Evolutionary conservation across 371 early-diverging fungal species (phyloP), one percentile per base, ranked within the genome.

Genomic region (Mortierella sp.): DNA sequence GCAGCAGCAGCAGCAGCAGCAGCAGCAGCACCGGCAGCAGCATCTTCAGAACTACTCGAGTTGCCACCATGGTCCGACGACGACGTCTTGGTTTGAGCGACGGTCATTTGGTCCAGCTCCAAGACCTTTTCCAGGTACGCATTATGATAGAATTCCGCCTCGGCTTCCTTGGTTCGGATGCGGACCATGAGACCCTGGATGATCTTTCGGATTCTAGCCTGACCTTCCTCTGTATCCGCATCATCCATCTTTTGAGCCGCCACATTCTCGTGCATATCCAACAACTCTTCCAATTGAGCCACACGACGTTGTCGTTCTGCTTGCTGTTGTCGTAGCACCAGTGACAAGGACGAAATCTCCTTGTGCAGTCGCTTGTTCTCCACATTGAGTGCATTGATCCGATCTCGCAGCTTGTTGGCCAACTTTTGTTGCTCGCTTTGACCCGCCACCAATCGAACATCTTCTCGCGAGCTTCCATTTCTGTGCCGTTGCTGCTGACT

Each of bases 141-240:
- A 34, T 74, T 74, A 50, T 74, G 76, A 39, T 74, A 74, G 52
- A 74, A 74, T 57, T 74, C 76, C 7, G 76, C 65, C 31, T 74
- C 76, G 24, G 76, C 76, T 29, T 74, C 76, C 57, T 74, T 74
- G 21, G 76, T 74, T 12, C 76, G 63, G 43, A 74, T 74, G 39
- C 68, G 60, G 46, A 74, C 69, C 64, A 74, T 29, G 10, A 74
- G 46, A 6, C 76, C 76, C 29, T 74, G 76, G 19, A 74, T 74
- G 28, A 74, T 65, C 48, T 74, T 74, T 22, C 76, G 76, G 29
- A 74, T 60, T 44, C 76, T 47, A 13, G 57, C 48, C 37, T 74
- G 76, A 10, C 76, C 76, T 16, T 74, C 76, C 16, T 68, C 76
- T 39, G 76, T 68, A 43, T 54, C 56, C 25, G 54, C 52, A 34